These are phyloP conservation scores for Sedum album DNA, from an alignment of 164 flowering plant species.

Conservation along the genomic window DNA sequence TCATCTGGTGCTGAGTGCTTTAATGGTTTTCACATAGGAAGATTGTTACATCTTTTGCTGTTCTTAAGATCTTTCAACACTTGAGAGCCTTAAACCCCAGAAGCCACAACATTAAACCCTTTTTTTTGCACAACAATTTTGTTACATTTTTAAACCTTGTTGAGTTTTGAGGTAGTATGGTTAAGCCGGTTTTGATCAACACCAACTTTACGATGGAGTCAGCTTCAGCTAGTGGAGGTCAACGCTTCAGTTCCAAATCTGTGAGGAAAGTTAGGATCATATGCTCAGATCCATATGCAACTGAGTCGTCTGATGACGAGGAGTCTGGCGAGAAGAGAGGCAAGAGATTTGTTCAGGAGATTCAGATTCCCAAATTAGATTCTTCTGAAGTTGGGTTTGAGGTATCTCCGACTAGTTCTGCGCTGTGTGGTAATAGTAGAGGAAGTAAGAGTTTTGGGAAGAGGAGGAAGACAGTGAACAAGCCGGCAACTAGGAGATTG, in stretches of 20 bases:
- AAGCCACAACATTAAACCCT: neutral
- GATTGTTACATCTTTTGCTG: constrained; percentile 40
- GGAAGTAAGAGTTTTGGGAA: constrained; percentile 13
- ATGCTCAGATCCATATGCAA: constrained; percentile 65
- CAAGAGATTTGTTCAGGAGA: neutral
- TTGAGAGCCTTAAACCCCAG: constrained; percentile 13
- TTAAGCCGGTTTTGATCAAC: neutral
- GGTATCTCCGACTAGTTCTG: constrained; percentile 30
- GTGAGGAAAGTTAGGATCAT: constrained; percentile 53
- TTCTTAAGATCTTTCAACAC: constrained; percentile 57
- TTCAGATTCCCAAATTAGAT: neutral
- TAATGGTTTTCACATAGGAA: constrained; percentile 66
- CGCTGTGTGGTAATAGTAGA: constrained; percentile 32
- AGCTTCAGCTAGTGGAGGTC: neutral
- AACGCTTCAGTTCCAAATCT: constrained; percentile 4
- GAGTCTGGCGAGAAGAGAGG: neutral
- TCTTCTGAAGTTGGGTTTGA: neutral
- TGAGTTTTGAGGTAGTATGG: neutral
- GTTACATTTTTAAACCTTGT: neutral
- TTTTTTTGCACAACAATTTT: no score
- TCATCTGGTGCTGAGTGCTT: constrained; percentile 66
- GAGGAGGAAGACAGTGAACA: constrained; percentile 19
- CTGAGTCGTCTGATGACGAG: constrained; percentile 42
- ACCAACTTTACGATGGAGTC: neutral
- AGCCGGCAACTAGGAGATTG: constrained; percentile 13